Base-by-base conservation (phyloP, 371 early-diverging fungal species). In the Haplosporangium sp. region DNA sequence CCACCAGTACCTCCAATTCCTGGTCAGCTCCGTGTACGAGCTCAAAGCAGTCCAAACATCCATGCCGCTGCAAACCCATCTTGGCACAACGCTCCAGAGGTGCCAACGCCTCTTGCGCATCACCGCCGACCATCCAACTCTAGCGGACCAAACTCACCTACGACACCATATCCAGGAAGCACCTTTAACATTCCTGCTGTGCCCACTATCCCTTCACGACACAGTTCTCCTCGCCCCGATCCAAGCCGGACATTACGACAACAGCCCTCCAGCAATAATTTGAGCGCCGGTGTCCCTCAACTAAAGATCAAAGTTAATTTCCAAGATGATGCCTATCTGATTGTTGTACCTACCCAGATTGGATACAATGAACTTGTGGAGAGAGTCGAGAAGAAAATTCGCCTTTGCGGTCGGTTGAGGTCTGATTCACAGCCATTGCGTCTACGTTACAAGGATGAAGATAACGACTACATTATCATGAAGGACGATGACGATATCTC, bases 361-460 rank as follows among this genome's bases (percentile, higher is more conserved):
- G 77, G 90, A n/a, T 96, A 88, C 83, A 78, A 76, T 35, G 96
- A 95, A 53, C 85, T 98, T 47, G 86, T 91, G 62, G 90, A 90
- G 38, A 90, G 92, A 44, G 93, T 98, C 2, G 96, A 96, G 75
- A 86, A 91, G 63, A 98, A 98, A 85, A 92, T 97, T 69, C 86
- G 93, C 44, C 84, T 96, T n/a, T 92, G 95, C 42, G 93, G 94
- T 8, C 84, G 86, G 67, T 85, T 83, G 17, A 62, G 84, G 48
- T 50, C 85, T 52, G 85, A 89, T 61, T 74, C 87, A 13, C 61
- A 82, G 74, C 69, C 86, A n/a, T 71, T 97, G 34, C 88, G 92
- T 48, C 88, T 97, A 53, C 91, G 93, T 69, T 98, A 97, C 82
- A 90, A 90, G 76, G 97, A 98, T 78, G 97, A 97, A 83, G 97